These are phyloP conservation scores for Fusarium cyanostomum DNA, from an alignment of 2,329 filamentous ascomycete species.

Conservation along the genomic window DNA sequence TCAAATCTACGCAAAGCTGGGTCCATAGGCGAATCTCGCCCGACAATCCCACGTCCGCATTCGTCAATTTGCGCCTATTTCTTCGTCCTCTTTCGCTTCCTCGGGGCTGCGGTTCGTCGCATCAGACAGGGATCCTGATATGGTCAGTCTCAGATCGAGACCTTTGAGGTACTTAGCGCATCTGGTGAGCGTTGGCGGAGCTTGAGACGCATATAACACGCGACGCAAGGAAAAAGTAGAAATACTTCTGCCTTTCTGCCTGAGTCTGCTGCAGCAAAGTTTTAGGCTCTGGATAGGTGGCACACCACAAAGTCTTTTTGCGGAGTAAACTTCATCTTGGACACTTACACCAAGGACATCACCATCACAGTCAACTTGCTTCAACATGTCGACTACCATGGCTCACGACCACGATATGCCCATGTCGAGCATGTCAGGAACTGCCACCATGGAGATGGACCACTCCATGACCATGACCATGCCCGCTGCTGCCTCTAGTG, in stretches of 20 bases:
- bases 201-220: neutral
- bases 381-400: slow-evolving; percentile 4
- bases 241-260: slow-evolving; percentile 5
- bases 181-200: neutral
- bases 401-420: slow-evolving; percentile 18
- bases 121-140: neutral
- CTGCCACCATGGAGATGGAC: slow-evolving; percentile 20
- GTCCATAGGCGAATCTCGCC: slow-evolving; percentile 7
- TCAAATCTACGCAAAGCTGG: slow-evolving; percentile 37
- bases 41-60: slow-evolving; percentile 10
- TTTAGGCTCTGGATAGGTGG: slow-evolving; percentile 7
- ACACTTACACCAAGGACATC: neutral
- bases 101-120: neutral
- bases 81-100: neutral
- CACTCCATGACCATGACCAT: slow-evolving; percentile 36
- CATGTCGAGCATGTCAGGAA: slow-evolving; percentile 23
- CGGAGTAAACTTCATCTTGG: neutral
- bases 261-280: neutral
- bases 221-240: slow-evolving; percentile 1
- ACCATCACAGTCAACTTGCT: neutral
- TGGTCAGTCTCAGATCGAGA: too few relatives aligned
- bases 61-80: neutral
- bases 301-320: neutral
- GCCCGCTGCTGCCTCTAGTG: slow-evolving; percentile 24
- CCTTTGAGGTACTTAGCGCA: too few relatives aligned